Evolutionary conservation across 192 early-diverging fungal species (phyloP).

Genomic region (Coemansia sp.): DNA sequence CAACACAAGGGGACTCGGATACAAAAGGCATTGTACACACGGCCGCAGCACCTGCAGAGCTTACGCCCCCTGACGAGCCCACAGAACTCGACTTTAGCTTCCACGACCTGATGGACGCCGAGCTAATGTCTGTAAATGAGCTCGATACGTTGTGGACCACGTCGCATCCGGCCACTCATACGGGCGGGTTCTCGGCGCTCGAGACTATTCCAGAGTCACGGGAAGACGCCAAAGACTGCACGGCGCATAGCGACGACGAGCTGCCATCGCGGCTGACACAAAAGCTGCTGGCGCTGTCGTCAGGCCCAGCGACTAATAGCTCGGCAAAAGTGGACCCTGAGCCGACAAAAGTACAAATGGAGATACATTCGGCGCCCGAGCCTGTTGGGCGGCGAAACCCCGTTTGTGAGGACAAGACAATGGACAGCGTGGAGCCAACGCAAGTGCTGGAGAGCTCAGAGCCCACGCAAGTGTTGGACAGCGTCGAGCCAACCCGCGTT

Average conservation of each 20-base stretch:
- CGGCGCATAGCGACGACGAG: constrained; percentile 10
- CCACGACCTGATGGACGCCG: constrained; percentile 62
- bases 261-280: constrained; percentile 36
- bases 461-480: constrained; percentile 19
- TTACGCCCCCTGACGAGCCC: neutral
- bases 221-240: neutral
- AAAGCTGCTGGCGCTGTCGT: constrained; percentile 36
- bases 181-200: constrained; percentile 10
- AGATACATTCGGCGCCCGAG: neutral
- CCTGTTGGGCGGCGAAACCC: neutral
- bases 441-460: neutral
- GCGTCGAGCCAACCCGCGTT: constrained; percentile 37
- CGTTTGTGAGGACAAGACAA: neutral
- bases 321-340: neutral
- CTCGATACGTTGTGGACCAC: constrained; percentile 57
- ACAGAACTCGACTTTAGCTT: constrained; percentile 41
- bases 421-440: neutral
- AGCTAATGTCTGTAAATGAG: constrained; percentile 62
- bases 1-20: neutral
- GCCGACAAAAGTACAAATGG: neutral
- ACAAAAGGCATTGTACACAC: neutral
- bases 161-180: constrained; percentile 19
- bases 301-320: neutral
- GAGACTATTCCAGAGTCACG: constrained; percentile 30
- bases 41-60: neutral